Evolutionary conservation across 1,284 basidiomycete genomes (phyloP), one percentile per base, ranked within the genome.

Genomic region (Trametes hirsuta): DNA sequence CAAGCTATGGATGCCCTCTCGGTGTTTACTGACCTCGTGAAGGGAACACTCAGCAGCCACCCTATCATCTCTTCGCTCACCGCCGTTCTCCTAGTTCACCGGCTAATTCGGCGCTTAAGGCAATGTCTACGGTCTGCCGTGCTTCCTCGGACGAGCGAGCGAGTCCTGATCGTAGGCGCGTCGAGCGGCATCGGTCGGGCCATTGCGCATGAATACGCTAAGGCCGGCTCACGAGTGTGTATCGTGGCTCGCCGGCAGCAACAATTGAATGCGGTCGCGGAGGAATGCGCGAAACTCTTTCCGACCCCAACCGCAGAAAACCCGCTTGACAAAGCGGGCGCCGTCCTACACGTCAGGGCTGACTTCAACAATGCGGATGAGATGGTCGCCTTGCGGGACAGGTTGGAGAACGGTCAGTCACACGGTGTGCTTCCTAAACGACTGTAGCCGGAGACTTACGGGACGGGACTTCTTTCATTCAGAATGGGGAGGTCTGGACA

Each of bases 401-500:
- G 74, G 0, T 61, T 95, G 36, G 77, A 84, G 57, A 74, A 78
- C 66, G 81, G 93, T 91, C 60, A 57, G 84, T 75, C 51, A 12
- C 52, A 48, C 24, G 3, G 22, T 39, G n/a, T 39, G 36, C 51
- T 61, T 60, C 51, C 22, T 40, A 34, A 34, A 15, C 18, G 18
- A 18, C 18, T 18, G 15, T 21, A 9, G 15, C 22, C 48, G 57
- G 47, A 49, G n/a, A 37, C 44, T 58, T 39, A 48, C 37, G 53
- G 41, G 41, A 44, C 24, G 36, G n/a, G 11, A 30, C 44, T 45
- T 47, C 22, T 49, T 50, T n/a, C 18, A 35, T 18, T 1, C 57
- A 95, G 94, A 80, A 59, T 94, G 93, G 90, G 78, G 76, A 4
- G 92, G 94, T 12, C 66, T 97, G 3, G 95, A 97, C 71, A 97